Evolutionary conservation across 2,329 filamentous ascomycete species (phyloP), one percentile per base, ranked within the genome.

Genomic region (Claviceps sorghi): DNA sequence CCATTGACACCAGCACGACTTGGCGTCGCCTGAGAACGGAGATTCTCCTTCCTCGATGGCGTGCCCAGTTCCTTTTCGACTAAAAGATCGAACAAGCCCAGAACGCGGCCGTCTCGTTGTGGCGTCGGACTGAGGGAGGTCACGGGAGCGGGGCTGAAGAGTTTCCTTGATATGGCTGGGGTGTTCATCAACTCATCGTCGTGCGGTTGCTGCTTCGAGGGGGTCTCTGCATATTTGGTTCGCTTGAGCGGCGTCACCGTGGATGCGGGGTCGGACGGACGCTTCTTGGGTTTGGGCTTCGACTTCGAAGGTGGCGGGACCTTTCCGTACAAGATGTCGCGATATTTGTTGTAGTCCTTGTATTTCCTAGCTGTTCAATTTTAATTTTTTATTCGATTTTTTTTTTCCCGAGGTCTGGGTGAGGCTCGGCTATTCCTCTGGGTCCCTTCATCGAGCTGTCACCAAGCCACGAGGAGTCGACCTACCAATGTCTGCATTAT

Each of bases 11-110:
- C 58, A 5, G 54, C 32, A 7, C 51, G 49, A n/a, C 46, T 46
- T 13, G 42, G 36, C 44, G 53, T 29, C 50, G 51, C 22, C 52
- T 50, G 21, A 17, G 47, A 17, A 10, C 51, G 54, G 63, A 69
- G 56, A 21, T 55, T 59, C 17, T 60, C 57, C n/a, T 53, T 72
- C 49, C 69, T 75, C 5, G 76, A 75, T 1, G 78, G 76, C 5
- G 75, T 76, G 34, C 69, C 69, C 26, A 72, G 65, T 22, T 72
- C 71, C 43, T 71, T 70, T 53, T 77, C 73, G 29, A 72, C 69
- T 8, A 88, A 69, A 11, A 85, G 68, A 61, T 91, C 87, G 62
- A 93, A 93, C 19, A 93, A 69, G 4, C 87, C 86, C 2, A 93
- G 72, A 1, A 89, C 82, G 21, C 79, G 79, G 30, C 87, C 87